Evolutionary conservation across 371 early-diverging fungal species (phyloP), one percentile per base, ranked within the genome.

Genomic region (Polyrhizophydium stewartii): DNA sequence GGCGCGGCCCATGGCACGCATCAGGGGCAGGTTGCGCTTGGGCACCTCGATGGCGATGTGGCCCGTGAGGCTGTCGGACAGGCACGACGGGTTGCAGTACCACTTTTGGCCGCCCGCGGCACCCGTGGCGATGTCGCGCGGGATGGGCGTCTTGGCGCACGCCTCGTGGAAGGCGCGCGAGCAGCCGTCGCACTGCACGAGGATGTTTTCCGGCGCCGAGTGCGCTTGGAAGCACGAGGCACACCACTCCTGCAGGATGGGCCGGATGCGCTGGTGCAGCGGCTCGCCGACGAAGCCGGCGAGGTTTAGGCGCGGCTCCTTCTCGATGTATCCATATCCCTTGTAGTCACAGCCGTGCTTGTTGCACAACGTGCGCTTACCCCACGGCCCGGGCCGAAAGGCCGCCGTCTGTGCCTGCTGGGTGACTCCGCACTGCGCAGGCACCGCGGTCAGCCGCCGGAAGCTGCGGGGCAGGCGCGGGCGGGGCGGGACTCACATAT

Each of bases 271-370:
- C 46, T 90, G 86, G 27, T 87, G 80, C 46, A 92, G 80, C 6
- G 87, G 63, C 67, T 94, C 94, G 56, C 82, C 78, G 0, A 72
- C 74, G 67, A 90, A 94, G 55, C 79, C 83, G 33, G 87, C 86
- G 63, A 94, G 75, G 66, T 94, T 90, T 30, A 92, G 79, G 33
- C 93, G 87, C 41, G 92, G 91, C 65, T 89, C 75, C 64, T 90
- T 92, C 73, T 90, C 90, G 10, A 91, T 90, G 68, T 92, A 92
- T 27, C 94, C 93, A 59, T 92, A 94, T 25, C 94, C 94, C 73
- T 92, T 92, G 73, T 92, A 94, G 77, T 92, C 92, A 69, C 94
- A 93, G 46, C 94, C 94, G 69, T 93, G 94, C 73, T 93, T 92
- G 75, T 93, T 93, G 89, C 94, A 93, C 56, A 93, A 80, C 1